Evolutionary conservation across 192 early-diverging fungal genomes (phyloP).

Genomic region (Backusella psychrophila): DNA sequence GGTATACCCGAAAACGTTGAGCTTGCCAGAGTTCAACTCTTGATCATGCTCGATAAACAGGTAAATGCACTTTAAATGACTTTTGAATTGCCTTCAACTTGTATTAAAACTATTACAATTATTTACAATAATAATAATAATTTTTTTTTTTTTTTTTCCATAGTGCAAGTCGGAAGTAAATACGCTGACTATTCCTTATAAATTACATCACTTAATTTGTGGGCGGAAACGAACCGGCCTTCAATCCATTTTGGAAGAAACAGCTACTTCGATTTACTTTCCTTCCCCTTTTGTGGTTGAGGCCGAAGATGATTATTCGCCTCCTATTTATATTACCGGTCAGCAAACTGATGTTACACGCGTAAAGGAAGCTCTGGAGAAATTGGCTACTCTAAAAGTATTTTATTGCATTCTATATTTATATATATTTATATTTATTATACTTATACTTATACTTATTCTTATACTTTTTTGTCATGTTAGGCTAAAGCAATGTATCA

Average conservation of each 20-base stretch:
- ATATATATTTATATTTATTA: not conserved
- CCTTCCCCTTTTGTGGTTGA: slow-evolving; percentile 52
- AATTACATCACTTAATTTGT: slow-evolving; percentile 69
- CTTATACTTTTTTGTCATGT: slow-evolving; percentile 17
- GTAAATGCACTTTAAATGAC: slow-evolving; percentile 44
- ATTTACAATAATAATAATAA: not conserved
- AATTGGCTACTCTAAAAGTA: slow-evolving; percentile 42
- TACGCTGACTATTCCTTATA: slow-evolving; percentile 41
- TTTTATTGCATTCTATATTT: not conserved
- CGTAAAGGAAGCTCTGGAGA: slow-evolving; percentile 50
- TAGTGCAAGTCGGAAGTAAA: slow-evolving; percentile 45
- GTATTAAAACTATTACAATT: not conserved
- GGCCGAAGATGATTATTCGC: slow-evolving; percentile 36
- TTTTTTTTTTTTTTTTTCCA: slow-evolving; percentile 13
- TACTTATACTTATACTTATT: too few species aligned
- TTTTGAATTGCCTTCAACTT: too few species aligned
- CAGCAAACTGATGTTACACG: slow-evolving; percentile 43
- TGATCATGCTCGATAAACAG: slow-evolving; percentile 50
- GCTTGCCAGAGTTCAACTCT: slow-evolving; percentile 18
- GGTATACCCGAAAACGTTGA: slow-evolving; percentile 28
- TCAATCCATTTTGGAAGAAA: slow-evolving; percentile 69
- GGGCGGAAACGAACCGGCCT: slow-evolving; percentile 64
- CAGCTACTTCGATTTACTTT: slow-evolving; percentile 70
- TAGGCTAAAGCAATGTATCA: slow-evolving; percentile 47
- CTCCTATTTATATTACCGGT: slow-evolving; percentile 68